A percentile compares a stretch with the other conserved stretches of the same genome.
Conservation (phyloP, 1,139 yeast genomes). For the Blastobotrys petasosporus region DNA sequence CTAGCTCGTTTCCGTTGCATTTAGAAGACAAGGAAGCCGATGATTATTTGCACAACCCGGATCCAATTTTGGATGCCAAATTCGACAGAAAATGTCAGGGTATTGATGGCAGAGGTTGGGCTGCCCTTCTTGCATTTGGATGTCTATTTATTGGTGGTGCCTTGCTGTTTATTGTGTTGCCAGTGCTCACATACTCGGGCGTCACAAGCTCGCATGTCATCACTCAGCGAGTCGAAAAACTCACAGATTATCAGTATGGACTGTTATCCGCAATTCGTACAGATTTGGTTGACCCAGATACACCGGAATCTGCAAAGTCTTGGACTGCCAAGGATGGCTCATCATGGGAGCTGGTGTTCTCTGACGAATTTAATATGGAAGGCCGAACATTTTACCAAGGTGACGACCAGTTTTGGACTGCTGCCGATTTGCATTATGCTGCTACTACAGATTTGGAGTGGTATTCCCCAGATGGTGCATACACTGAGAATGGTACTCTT, state of each 20-base stretch:
- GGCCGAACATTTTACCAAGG: conserved; percentile 80
- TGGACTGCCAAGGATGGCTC: conserved; percentile 49
- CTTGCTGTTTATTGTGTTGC: conserved; percentile 63
- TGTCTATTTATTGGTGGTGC: conserved; percentile 53
- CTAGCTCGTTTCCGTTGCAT: conserved; percentile 74
- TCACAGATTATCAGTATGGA: conserved; percentile 57
- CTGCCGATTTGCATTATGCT: conserved; percentile 67
- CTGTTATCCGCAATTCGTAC: conserved; percentile 57
- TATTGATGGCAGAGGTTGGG: conserved; percentile 39
- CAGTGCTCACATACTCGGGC: conserved; percentile 71
- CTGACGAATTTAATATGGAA: conserved; percentile 77
- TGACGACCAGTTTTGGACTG: conserved; percentile 80
- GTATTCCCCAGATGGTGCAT: conserved; percentile 79
- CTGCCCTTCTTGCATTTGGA: conserved; percentile 46
- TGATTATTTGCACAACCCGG: conserved; percentile 89
- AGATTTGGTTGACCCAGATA: conserved; percentile 66
- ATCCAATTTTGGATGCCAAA: conserved; percentile 80
- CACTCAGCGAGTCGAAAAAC: conserved; percentile 36
- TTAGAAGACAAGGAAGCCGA: conserved; percentile 89
- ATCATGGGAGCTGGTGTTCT: conserved; percentile 65
- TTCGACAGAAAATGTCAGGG: conserved; percentile 59
- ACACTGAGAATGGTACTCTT: conserved; percentile 62
- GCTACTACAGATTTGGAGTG: conserved; percentile 83
- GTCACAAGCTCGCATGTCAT: conserved; percentile 31
- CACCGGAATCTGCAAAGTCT: conserved; percentile 52